These are phyloP conservation scores for Spathaspora arborariae DNA, from an alignment of 805 yeast genomes.

Conservation along the genomic window DNA sequence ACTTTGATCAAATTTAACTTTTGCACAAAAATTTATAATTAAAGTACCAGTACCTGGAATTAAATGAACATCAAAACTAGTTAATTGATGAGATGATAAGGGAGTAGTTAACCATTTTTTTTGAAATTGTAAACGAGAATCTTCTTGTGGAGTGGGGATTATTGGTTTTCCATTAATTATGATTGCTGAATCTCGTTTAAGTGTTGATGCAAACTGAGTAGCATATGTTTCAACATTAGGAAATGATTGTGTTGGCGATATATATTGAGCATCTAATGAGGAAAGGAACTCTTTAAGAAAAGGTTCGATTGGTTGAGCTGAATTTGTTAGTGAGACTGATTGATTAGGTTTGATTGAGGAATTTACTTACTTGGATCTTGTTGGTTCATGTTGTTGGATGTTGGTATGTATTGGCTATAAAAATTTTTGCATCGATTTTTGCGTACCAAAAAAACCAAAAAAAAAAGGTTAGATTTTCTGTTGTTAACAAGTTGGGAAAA, in stretches of 20 bases:
- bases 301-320: constrained; percentile 38
- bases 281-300: constrained; percentile 32
- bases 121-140: constrained; percentile 48
- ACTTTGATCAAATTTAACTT: constrained; percentile 72
- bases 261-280: constrained; percentile 35
- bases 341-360: neutral
- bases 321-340: constrained; percentile 3
- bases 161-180: constrained; percentile 59
- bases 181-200: constrained; percentile 49
- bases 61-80: constrained; percentile 63
- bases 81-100: constrained; percentile 55
- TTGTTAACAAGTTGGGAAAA: too few relatives aligned
- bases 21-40: constrained; percentile 51
- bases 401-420: neutral
- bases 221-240: constrained; percentile 39
- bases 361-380: constrained; percentile 11
- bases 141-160: constrained; percentile 17
- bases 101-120: constrained; percentile 58
- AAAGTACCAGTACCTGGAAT: constrained; percentile 60
- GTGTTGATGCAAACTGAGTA: constrained; percentile 46
- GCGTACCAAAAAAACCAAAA: neutral
- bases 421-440: neutral
- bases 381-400: constrained; percentile 3
- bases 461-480: too few relatives aligned
- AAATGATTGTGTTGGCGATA: constrained; percentile 16